Evolutionary conservation across 148 eudicot species (phyloP).

Genomic region (Dianthus caryophyllus): DNA sequence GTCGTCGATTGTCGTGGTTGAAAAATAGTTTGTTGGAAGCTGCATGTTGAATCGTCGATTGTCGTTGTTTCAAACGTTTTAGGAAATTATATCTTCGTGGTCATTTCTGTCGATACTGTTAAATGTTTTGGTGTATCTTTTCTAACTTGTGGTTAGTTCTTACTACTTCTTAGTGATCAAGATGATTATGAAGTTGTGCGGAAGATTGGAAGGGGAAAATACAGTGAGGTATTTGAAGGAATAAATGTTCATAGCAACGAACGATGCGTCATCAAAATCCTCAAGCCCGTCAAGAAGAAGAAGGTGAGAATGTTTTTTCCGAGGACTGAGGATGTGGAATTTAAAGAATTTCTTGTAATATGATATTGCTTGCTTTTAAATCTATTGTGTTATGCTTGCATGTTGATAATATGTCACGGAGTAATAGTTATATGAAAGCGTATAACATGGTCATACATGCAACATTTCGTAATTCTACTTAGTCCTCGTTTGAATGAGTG

Average conservation of each 20-base stretch:
- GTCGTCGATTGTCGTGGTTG: background rate
- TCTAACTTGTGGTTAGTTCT: constrained; percentile 21
- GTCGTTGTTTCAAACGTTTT: background rate
- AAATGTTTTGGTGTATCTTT: constrained; percentile 12
- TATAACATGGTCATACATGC: background rate
- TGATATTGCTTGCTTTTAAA: background rate
- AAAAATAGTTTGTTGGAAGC: background rate
- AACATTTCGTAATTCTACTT: background rate
- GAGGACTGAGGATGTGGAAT: background rate
- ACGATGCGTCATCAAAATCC: constrained; percentile 79
- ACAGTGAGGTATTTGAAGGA: constrained; percentile 98
- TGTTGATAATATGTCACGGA: background rate
- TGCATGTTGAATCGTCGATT: background rate
- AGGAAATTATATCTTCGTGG: background rate
- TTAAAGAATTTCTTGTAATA: background rate
- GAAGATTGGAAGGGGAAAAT: constrained; percentile 96
- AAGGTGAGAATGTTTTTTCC: constrained; percentile 48
- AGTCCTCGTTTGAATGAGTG: background rate
- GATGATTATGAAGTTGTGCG: constrained; percentile 99
- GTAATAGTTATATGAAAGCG: background rate
- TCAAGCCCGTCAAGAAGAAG: constrained; percentile 95
- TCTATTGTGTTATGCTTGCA: constrained; percentile 5
- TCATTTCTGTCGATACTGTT: constrained; percentile 9
- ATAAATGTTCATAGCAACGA: constrained; percentile 79
- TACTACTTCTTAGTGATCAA: constrained; percentile 64